Base-by-base conservation (phyloP, 257 asterid genomes). In the Fraxinus americana region DNA sequence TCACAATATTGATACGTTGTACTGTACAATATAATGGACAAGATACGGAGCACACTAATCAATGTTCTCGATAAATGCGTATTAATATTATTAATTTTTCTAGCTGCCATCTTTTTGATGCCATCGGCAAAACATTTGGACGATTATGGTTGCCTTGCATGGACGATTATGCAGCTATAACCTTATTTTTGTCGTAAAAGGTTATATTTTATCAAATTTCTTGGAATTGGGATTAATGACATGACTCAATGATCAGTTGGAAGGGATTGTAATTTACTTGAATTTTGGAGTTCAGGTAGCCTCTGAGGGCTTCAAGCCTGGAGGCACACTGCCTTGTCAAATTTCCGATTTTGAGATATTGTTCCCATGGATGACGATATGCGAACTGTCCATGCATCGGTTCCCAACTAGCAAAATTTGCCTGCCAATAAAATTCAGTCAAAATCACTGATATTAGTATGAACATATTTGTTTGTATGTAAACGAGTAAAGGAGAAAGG, bases 371-470 rank as follows among this genome's bases (percentile, higher is more conserved):
- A 84, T 92, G 97, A 3, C 87, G 78, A 76, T 81, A 90, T 89
- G 70, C 80, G 90, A 91, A 92, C 16, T 59, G 76, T 7, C 98
- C 96, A 65, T 92, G 98, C 1, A 92, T 89, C 2, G 96, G 97
- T 74, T 92, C 98, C 98, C 98, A 92, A 83, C 91, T 85, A 10
- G 98, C 96, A 14, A 90, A 91, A 84, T 92, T 92, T 1, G 90
- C 92, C 98, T 92, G 83, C 43, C 73, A 57, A 61, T 12, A 43
- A 12, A 45, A 23, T 43, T 39, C 12, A 27, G 67, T 2, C 1
- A 36, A 35, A 10, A 73, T 85, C 30, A 70, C 65, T 54, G 25
- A 54, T 16, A 59, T 21, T n/a, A 23, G 34, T 23, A 8, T 61
- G 32, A 61, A 23, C 14, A 61, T 23, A 6, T 54, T 29, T n/a